A percentile compares a stretch with the other conserved stretches of the same genome.
Conservation (phyloP, 2,329 filamentous ascomycete species). For the Neonectria hederae region DNA sequence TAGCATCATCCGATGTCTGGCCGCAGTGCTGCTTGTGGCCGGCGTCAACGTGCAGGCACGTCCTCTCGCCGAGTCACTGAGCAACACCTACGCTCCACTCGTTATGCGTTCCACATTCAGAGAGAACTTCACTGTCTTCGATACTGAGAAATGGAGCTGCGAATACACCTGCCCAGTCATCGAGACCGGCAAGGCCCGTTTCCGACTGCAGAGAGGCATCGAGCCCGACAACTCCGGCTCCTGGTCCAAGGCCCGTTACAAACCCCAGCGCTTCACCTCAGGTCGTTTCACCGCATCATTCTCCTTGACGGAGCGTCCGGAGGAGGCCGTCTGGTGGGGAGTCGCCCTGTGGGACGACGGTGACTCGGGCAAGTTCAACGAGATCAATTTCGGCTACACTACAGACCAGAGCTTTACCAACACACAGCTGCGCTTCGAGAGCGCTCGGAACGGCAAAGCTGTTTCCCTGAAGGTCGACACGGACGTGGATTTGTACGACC, state of each 20-base stretch:
- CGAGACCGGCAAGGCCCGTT: conserved; percentile 27
- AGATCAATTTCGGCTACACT: conserved; percentile 37
- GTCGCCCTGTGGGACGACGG: conserved; percentile 30
- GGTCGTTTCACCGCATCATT: conserved; percentile 29
- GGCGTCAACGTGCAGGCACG: conserved; percentile 6
- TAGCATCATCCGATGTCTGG: not conserved
- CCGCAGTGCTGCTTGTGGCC: conserved; percentile 13
- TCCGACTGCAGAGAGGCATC: conserved; percentile 18
- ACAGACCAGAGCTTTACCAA: conserved; percentile 20
- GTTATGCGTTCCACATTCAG: conserved; percentile 6
- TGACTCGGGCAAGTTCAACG: conserved; percentile 24
- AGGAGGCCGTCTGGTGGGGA: conserved; percentile 32
- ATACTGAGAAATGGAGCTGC: conserved; percentile 22
- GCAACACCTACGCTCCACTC: not conserved
- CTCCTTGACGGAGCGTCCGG: conserved; percentile 22
- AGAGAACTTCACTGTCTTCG: conserved; percentile 28
- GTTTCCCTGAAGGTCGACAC: conserved; percentile 20
- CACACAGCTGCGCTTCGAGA: conserved; percentile 27
- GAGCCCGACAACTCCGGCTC: conserved; percentile 23
- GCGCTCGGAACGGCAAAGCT: conserved; percentile 14
- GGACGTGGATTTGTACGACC: conserved; percentile 26
- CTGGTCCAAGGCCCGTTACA: conserved; percentile 32
- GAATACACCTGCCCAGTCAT: conserved; percentile 32
- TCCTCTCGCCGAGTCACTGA: not conserved
- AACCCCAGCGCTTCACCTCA: conserved; percentile 24